These are phyloP conservation scores for Dysphania ambrosioides DNA, from an alignment of 148 eudicot genomes.

Conservation along the genomic window DNA sequence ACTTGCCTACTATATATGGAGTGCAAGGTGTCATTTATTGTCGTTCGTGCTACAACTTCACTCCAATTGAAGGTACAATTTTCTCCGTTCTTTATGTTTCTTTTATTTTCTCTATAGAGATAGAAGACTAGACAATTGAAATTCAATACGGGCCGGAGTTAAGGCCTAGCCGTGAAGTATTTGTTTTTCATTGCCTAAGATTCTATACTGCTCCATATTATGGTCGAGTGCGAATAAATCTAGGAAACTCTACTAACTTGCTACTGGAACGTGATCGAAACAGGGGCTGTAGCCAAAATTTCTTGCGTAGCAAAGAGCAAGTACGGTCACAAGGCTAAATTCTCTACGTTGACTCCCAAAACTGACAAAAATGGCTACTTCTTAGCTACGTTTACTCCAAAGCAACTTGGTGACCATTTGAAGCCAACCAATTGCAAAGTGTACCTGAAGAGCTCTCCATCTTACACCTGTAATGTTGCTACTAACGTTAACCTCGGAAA, in stretches of 20 bases:
- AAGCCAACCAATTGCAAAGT: conserved; percentile 30
- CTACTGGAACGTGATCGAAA: background rate
- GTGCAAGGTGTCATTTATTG: conserved; percentile 15
- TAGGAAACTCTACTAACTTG: no score
- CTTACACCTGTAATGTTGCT: conserved; percentile 22
- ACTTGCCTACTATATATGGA: background rate
- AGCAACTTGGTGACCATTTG: conserved; percentile 26
- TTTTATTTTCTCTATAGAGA: no score
- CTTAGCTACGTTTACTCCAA: conserved; percentile 30
- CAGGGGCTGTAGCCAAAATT: conserved; percentile 29
- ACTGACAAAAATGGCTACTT: conserved; percentile 34
- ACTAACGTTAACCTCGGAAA: conserved; percentile 15
- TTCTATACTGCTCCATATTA: no score
- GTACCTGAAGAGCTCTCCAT: conserved; percentile 27
- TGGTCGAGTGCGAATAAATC: no score
- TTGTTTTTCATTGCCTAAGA: no score
- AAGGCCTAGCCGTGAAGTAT: no score
- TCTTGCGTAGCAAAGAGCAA: conserved; percentile 19
- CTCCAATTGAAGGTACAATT: conserved; percentile 24
- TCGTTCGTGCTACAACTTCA: conserved; percentile 13
- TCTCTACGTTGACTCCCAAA: conserved; percentile 25
- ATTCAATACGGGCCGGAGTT: no score
- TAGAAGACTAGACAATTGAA: no score
- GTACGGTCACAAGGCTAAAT: conserved; percentile 17
- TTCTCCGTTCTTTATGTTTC: background rate